These are phyloP conservation scores for Fusarium odoratissimum DNA, from an alignment of 2,329 filamentous ascomycete species.

Conservation along the genomic window DNA sequence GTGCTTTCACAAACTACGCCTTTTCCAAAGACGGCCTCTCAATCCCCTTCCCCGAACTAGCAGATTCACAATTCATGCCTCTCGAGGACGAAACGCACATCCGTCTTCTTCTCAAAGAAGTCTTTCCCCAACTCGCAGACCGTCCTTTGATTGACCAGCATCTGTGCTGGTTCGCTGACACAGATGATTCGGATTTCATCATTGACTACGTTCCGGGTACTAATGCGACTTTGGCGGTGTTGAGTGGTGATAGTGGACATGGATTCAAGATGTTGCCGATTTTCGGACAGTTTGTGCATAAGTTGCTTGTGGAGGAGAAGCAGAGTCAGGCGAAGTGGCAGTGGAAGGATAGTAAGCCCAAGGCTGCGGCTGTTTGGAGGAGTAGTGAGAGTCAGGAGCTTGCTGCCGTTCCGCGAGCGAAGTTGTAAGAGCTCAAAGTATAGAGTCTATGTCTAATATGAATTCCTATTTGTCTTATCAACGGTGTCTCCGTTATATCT, in stretches of 20 bases:
- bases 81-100: slow-evolving; percentile 26
- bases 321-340: slow-evolving; percentile 27
- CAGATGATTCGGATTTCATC: slow-evolving; percentile 32
- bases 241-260: slow-evolving; percentile 25
- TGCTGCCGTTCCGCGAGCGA: slow-evolving; percentile 17
- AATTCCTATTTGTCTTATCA: rapidly evolving
- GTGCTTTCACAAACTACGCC: slow-evolving; percentile 27
- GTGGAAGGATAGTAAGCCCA: slow-evolving; percentile 28
- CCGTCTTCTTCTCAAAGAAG: slow-evolving; percentile 18
- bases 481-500: rapidly evolving
- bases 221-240: slow-evolving; percentile 3
- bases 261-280: slow-evolving; percentile 34
- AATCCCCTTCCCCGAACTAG: background rate
- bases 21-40: slow-evolving; percentile 29
- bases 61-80: slow-evolving; percentile 29
- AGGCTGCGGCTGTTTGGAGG: slow-evolving; percentile 23
- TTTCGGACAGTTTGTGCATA: slow-evolving; percentile 24
- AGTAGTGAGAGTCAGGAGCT: slow-evolving; percentile 34
- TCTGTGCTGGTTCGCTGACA: slow-evolving; percentile 31
- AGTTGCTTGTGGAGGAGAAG: slow-evolving; percentile 6
- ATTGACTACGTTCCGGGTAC: slow-evolving; percentile 31
- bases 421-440: background rate
- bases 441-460: background rate
- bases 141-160: slow-evolving; percentile 28
- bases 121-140: background rate